Evolutionary conservation across 345 rosid species (phyloP).

Genomic region (Nasturtium officinale): DNA sequence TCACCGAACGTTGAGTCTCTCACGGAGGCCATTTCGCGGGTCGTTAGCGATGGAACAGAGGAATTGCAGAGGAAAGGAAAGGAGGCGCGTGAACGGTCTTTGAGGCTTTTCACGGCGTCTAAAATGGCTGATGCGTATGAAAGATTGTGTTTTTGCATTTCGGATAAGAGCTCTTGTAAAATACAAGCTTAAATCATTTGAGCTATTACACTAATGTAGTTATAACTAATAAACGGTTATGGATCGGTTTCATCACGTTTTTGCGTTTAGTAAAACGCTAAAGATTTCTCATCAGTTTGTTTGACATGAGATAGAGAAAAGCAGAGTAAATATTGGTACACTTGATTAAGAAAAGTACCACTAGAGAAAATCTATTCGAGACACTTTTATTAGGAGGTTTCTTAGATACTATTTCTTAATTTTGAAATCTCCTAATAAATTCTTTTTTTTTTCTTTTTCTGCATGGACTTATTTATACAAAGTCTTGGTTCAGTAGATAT

Average conservation of each 20-base stretch:
- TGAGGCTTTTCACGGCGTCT: constrained; percentile 76
- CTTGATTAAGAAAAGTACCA: constrained; percentile 30
- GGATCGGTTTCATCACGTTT: background rate
- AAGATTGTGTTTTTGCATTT: constrained; percentile 79
- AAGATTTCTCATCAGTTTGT: background rate
- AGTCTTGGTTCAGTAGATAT: constrained; percentile 27
- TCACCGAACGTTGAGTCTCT: constrained; percentile 72
- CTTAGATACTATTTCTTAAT: constrained; percentile 7
- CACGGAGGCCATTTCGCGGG: constrained; percentile 53
- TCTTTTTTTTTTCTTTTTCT: background rate
- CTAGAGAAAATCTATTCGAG: constrained; percentile 11
- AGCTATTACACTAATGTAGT: background rate
- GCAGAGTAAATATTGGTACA: constrained; percentile 30
- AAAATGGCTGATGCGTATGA: constrained; percentile 92
- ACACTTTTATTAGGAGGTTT: constrained; percentile 27
- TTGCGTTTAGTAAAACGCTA: background rate
- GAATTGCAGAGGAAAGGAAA: constrained; percentile 67
- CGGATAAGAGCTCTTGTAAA: constrained; percentile 54
- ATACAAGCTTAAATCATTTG: constrained; percentile 37
- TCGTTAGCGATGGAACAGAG: constrained; percentile 61
- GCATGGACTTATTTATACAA: constrained; percentile 32
- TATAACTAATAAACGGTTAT: background rate
- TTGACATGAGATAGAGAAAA: constrained; percentile 2
- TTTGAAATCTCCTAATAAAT: constrained; percentile 20
- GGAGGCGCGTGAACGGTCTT: constrained; percentile 62